phyloP scores from a whole-genome alignment of 345 rosid species.

The Gossypium anomalum region DNA sequence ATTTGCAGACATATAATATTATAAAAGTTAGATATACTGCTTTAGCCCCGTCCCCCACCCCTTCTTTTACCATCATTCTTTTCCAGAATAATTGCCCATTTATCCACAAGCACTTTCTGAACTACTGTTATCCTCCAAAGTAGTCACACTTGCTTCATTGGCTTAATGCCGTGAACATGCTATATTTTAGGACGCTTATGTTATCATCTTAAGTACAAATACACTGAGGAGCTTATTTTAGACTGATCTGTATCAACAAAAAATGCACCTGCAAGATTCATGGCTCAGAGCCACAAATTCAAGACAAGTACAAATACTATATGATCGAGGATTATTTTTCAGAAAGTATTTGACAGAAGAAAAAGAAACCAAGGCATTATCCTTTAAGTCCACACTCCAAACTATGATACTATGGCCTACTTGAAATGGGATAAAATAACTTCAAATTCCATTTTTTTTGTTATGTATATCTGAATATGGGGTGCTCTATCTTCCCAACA shows the following conservation, averaged over 20 bases:
- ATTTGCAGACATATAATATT: neutral
- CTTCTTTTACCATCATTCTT: neutral
- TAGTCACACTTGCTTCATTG: neutral
- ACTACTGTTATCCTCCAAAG: neutral
- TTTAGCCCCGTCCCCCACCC: no score
- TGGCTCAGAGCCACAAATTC: neutral
- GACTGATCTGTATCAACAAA: neutral
- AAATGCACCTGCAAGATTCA: neutral
- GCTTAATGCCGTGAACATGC: slow-evolving; percentile 1
- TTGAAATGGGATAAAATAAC: neutral
- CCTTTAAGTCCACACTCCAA: neutral
- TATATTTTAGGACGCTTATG: neutral
- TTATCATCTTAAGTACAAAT: neutral
- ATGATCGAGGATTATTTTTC: neutral
- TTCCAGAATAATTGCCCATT: neutral
- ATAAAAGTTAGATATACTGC: neutral
- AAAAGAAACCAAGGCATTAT: neutral
- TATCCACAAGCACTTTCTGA: neutral
- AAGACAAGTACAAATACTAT: neutral
- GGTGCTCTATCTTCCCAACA: neutral
- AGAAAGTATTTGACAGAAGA: neutral
- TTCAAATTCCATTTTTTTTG: neutral
- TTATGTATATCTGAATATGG: neutral
- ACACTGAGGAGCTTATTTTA: neutral
- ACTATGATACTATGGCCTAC: neutral